Evolutionary conservation across 2,329 filamentous ascomycete genomes (phyloP), one percentile per base, ranked within the genome.

Genomic region (Pestalotiopsis sp.): DNA sequence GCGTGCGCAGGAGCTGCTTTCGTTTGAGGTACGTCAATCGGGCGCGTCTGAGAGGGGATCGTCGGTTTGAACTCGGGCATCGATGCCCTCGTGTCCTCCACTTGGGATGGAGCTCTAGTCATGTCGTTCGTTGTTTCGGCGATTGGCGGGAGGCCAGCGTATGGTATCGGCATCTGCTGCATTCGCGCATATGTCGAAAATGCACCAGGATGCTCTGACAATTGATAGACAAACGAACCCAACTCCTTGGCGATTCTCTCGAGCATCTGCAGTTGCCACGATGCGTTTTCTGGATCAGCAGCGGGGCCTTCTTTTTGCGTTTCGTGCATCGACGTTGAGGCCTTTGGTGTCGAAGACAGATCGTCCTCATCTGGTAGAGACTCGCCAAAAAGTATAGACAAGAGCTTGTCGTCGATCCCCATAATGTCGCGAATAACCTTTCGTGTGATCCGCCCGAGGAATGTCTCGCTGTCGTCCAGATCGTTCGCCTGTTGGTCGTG

Each of bases 381-480:
- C 77, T 98, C 94, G 13, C 96, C 96, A 67, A 98, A 91, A 9
- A 99, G 90, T 63, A 98, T 90, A 0, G 92, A 92, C 9, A 99
- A 85, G 22, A 96, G 84, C 63, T 88, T 88, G 70, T 98, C 94
- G 73, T 98, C 94, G 66, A 99, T 92, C 9, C 95, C 95, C 77
- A 98, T 92, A 57, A 99, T 82, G 76, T 98, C 94, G 65, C 90
- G 89, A 73, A 99, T 94, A 35, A 98, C 92, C 74, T 91, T 93
- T 68, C 92, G 89, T 2, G 95, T 97, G 63, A 98, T 88, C 11
- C 91, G 88, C 69, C 90, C 89, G 89, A 94, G 93, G 71, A 97
- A 87, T 1, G 92, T 90, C 71, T 94, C 90, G 56, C 85, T 83
- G 38, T 88, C 84, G 2, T 79, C 76, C 5, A 77, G 73, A 4